Evolutionary conservation across 116 monocot species (phyloP), one percentile per base, ranked within the genome.

Genomic region (Posidonia oceanica): DNA sequence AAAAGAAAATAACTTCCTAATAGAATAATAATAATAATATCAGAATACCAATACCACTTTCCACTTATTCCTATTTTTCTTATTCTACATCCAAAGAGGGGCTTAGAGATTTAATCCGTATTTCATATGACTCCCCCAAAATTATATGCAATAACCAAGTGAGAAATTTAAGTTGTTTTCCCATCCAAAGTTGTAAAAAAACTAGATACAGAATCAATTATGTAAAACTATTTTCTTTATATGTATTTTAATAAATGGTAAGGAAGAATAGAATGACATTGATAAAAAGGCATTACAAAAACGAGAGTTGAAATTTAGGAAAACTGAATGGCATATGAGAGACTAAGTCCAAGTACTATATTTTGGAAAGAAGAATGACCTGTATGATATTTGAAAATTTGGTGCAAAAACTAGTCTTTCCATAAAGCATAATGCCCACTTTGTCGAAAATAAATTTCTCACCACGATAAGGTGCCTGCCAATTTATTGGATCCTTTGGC

Each of bases 311-410:
- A 29, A 29, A 29, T 29, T 29, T 29, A 29, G 29, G 29, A 29
- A 29, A 29, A 29, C 29, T 29, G 29, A 29, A 29, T 29, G 29
- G 29, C n/a, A 17, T 20, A 4, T 17, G 15, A 37, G 36, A 63
- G 14, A 36, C 63, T 14, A 36, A 63, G 37, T 36, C 36, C 16
- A 39, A 14, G 1, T 7, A 15, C 5, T 36, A 63, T 36, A 6
- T 29, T 36, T 63, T 63, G 2, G 3, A 63, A 61, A 61, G 37
- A 63, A 63, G 23, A 36, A 15, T 76, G 66, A 85, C 91, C 85
- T 88, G 88, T 71, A 85, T 74, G 69, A 91, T 81, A 77, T 75
- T 88, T 14, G 73, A 83, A 79, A 80, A 84, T 80, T 82, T 88
- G 52, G 75, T 56, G 70, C 76, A 83, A 57, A 88, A 92, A 40